Percentiles rank a stretch among this genome's conserved stretches.
phyloP scores from a whole-genome alignment of 345 rosid genomes.

The Adansonia digitata region DNA sequence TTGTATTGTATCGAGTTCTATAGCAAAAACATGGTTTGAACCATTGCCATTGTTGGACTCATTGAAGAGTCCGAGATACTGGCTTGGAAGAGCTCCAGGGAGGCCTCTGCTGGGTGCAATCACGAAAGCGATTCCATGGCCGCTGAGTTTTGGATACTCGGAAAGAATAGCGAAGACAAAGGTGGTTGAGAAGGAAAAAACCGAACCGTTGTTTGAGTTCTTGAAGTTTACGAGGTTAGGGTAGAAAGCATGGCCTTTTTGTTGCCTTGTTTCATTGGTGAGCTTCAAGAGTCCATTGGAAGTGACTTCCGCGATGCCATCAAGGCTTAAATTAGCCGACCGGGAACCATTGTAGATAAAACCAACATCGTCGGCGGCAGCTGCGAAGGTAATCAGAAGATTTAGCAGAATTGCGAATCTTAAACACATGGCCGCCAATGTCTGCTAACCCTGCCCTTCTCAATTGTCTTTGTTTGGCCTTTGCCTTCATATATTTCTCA shows the following conservation, averaged over 20 bases:
- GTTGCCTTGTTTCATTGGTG: conserved; percentile 32
- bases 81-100: conserved; percentile 8
- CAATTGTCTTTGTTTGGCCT: neutral
- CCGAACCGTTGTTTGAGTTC: conserved; percentile 27
- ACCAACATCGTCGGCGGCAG: conserved; percentile 8
- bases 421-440: conserved; percentile 19
- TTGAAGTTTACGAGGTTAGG: conserved; percentile 28
- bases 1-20: conserved; percentile 26
- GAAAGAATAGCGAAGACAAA: conserved; percentile 58
- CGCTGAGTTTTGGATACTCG: conserved; percentile 12
- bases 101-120: conserved; percentile 10
- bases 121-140: conserved; percentile 16
- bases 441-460: neutral
- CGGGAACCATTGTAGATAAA: conserved; percentile 34
- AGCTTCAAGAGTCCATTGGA: conserved; percentile 38
- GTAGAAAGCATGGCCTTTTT: conserved; percentile 49
- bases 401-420: neutral
- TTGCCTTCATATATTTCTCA: neutral
- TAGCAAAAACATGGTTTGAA: conserved; percentile 25
- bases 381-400: conserved; percentile 3
- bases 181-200: conserved; percentile 46
- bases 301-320: conserved; percentile 30
- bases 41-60: conserved; percentile 4
- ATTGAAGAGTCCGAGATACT: conserved; percentile 24
- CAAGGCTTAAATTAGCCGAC: conserved; percentile 32